Percentiles rank a stretch among this genome's conserved stretches.
Evolutionary conservation across 257 asterid genomes (phyloP).

Genomic region (Nyctanthes arbortristis): DNA sequence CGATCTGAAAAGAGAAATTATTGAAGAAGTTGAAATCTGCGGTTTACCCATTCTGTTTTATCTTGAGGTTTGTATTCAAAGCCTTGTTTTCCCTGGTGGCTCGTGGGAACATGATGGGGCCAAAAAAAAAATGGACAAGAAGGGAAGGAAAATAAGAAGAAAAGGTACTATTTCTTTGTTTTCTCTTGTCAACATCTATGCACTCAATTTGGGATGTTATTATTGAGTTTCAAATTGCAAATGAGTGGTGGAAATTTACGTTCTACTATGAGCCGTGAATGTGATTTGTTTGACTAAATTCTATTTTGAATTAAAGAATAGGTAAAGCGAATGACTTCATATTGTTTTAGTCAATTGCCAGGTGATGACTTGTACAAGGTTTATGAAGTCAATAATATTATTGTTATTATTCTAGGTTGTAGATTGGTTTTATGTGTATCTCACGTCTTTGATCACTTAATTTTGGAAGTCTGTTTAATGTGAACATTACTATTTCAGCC

Average conservation of each 20-base stretch:
- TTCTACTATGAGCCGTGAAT: too few relatives aligned
- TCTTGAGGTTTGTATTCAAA: constrained; percentile 32
- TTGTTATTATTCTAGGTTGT: too few relatives aligned
- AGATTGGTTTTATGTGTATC: too few relatives aligned
- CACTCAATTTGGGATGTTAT: too few relatives aligned
- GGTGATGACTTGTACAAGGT: constrained; percentile 8
- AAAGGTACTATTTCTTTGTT: too few relatives aligned
- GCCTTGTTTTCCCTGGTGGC: constrained; percentile 25
- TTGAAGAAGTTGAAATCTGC: constrained; percentile 14
- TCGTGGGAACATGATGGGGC: constrained; percentile 4
- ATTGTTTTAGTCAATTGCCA: constrained; percentile 3
- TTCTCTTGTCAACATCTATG: too few relatives aligned
- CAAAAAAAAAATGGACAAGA: constrained; percentile 20
- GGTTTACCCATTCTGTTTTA: constrained; percentile 33
- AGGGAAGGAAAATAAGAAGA: constrained; percentile 23
- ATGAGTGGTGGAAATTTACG: too few relatives aligned
- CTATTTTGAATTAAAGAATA: constrained; percentile 34
- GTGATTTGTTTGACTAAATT: too few relatives aligned
- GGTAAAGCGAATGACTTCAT: constrained; percentile 34
- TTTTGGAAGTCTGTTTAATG: too few relatives aligned
- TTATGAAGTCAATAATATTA: constrained; percentile 20
- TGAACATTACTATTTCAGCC: too few relatives aligned
- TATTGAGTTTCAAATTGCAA: too few relatives aligned
- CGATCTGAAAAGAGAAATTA: constrained; percentile 18
- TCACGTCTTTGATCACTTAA: too few relatives aligned